Conservation (phyloP, 2,329 filamentous ascomycete genomes). For the Teratosphaeria gauchensis region DNA sequence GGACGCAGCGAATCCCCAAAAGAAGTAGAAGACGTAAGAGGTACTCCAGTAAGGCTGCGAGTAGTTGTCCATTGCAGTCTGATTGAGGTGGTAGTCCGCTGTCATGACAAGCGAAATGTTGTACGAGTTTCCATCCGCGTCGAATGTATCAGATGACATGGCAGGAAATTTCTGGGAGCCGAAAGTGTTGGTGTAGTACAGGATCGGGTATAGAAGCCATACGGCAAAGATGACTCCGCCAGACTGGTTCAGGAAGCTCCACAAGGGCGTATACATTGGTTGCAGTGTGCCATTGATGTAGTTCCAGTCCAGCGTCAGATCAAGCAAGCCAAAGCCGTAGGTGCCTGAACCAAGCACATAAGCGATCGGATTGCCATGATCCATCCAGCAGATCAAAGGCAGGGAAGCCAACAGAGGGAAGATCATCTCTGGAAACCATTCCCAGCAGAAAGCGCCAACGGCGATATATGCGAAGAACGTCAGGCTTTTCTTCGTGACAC, state of each 20-base stretch:
- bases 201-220: conserved; percentile 50
- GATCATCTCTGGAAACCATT: conserved; percentile 26
- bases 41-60: conserved; percentile 20
- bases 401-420: conserved; percentile 20
- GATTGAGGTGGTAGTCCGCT: conserved; percentile 41
- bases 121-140: conserved; percentile 72
- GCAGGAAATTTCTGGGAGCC: conserved; percentile 57
- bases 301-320: conserved; percentile 23
- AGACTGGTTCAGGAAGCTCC: conserved; percentile 46
- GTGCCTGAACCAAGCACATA: conserved; percentile 23
- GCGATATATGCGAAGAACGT: conserved; percentile 6
- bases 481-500: conserved; percentile 6
- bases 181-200: conserved; percentile 74
- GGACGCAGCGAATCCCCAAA: conserved; percentile 27
- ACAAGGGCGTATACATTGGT: conserved; percentile 9
- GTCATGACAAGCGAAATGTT: conserved; percentile 73
- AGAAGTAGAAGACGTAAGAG: conserved; percentile 26
- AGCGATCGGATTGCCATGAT: conserved; percentile 24
- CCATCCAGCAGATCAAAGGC: conserved; percentile 24
- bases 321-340: conserved; percentile 25
- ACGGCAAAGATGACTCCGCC: conserved; percentile 35
- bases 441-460: conserved; percentile 19
- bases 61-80: conserved; percentile 15
- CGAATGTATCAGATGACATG: conserved; percentile 58
- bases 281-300: conserved; percentile 6